Evolutionary conservation across 2,329 filamentous ascomycete genomes (phyloP).

Genomic region (Epichloe hybrida): DNA sequence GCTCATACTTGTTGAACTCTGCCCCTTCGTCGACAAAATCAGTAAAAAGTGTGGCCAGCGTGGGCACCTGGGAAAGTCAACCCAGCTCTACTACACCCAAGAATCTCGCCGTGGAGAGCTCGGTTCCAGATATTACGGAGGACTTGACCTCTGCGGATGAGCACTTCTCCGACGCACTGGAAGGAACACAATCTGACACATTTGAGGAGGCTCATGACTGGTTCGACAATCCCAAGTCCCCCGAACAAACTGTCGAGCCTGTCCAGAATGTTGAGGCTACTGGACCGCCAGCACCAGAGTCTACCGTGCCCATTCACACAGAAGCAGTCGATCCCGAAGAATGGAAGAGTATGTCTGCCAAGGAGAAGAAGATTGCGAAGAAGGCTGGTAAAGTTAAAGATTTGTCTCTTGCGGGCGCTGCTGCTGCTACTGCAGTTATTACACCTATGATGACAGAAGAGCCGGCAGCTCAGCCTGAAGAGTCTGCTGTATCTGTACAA

Average conservation of each 20-base stretch:
- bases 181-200: slow-evolving; percentile 12
- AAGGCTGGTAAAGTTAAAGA: slow-evolving; percentile 11
- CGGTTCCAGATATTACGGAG: slow-evolving; percentile 14
- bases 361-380: slow-evolving; percentile 10
- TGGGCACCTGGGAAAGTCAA: slow-evolving; percentile 10
- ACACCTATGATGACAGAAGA: neutral
- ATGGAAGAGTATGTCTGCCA: slow-evolving; percentile 7
- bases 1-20: slow-evolving; percentile 27
- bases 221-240: slow-evolving; percentile 3
- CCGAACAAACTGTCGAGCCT: slow-evolving; percentile 1
- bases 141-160: slow-evolving; percentile 22
- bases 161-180: slow-evolving; percentile 22
- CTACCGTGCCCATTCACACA: neutral
- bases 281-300: slow-evolving; percentile 3
- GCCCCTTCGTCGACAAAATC: slow-evolving; percentile 22
- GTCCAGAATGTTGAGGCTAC: slow-evolving; percentile 3
- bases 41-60: slow-evolving; percentile 13
- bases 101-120: slow-evolving; percentile 6
- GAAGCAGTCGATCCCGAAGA: slow-evolving; percentile 9
- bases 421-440: slow-evolving; percentile 3
- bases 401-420: slow-evolving; percentile 1
- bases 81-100: slow-evolving; percentile 14
- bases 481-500: neutral
- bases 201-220: slow-evolving; percentile 9
- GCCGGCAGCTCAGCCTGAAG: slow-evolving; percentile 2